Base-by-base conservation (phyloP, 2,329 filamentous ascomycete species). In the Diplodia scrobiculata region DNA sequence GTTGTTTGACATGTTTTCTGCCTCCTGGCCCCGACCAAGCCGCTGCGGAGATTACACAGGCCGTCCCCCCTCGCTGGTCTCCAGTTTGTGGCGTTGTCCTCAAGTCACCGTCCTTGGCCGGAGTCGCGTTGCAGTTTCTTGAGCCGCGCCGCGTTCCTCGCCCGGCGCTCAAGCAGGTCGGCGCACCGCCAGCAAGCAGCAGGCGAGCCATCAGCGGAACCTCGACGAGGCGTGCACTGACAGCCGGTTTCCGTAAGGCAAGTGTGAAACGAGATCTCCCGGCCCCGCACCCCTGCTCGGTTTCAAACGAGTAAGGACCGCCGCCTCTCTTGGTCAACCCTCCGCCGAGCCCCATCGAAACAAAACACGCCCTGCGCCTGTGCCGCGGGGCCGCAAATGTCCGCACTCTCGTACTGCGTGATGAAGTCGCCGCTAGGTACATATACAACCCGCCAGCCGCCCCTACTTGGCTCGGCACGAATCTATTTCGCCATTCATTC, bases 301-400 rank as follows among this genome's bases (percentile, higher is more conserved):
- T 63, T 63, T 63, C 60, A 63, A 63, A 19, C 60, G 60, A 63
- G 50, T 53, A 63, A 36, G 60, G 45, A 54, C 41, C 7, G 2
- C 41, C 13, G 41, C 58, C 47, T 19, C n/a, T 45, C 32, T 10
- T n/a, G 32, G 60, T 7, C 60, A 63, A 63, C 32, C 34, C 17
- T 34, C 60, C 60, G 60, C 47, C 52, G 60, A 52, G 48, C 48
- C 60, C 60, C 60, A 63, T 63, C 47, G 29, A 63, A 52, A 63
- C 60, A 52, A 63, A 63, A 63, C 60, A 63, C 50, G 60, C 60
- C 60, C 17, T 53, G 60, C 17, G 29, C 41, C 29, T 52, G 27
- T 48, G 21, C 34, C 59, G 47, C 59, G 45, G 59, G 58, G 47
- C 59, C 11, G 29, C 59, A 63, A 63, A 63, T 63, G 45, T 50